A percentile compares a stretch with the other conserved stretches of the same genome.
Evolutionary conservation across 116 monocot genomes (phyloP).

Genomic region (Posidonia oceanica): DNA sequence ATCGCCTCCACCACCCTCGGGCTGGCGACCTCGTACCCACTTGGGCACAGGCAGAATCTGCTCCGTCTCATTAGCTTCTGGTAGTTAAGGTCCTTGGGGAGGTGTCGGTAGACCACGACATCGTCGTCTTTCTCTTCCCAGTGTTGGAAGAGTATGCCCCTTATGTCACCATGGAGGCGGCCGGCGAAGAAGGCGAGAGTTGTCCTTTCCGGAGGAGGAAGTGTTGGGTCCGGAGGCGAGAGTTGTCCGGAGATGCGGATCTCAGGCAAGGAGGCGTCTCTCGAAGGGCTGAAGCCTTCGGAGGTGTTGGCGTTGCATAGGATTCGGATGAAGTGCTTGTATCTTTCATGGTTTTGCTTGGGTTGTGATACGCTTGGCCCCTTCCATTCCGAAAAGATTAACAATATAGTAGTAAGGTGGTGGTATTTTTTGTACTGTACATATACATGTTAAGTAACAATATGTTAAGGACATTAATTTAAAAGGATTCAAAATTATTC

Average conservation of each 20-base stretch:
- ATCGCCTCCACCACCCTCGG: constrained; percentile 30
- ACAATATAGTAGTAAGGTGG: neutral
- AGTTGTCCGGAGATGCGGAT: constrained; percentile 18
- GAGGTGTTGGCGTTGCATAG: constrained; percentile 83
- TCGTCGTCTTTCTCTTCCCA: constrained; percentile 24
- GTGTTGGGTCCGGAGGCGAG: neutral
- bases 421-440: too few relatives aligned
- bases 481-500: neutral
- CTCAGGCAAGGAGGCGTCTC: constrained; percentile 47
- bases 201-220: neutral
- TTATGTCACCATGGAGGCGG: constrained; percentile 21
- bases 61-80: constrained; percentile 9
- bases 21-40: constrained; percentile 50
- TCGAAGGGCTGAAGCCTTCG: constrained; percentile 48
- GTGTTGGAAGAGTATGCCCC: constrained; percentile 15
- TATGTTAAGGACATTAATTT: too few relatives aligned
- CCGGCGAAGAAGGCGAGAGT: constrained; percentile 35
- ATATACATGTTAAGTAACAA: too few relatives aligned
- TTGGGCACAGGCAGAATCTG: constrained; percentile 38
- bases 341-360: constrained; percentile 10
- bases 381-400: neutral
- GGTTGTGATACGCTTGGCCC: constrained; percentile 23
- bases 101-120: constrained; percentile 21
- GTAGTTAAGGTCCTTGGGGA: constrained; percentile 19
- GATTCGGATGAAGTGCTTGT: constrained; percentile 41